Percentiles rank a stretch among this genome's conserved stretches.
These are phyloP conservation scores for Jacaranda mimosifolia DNA, from an alignment of 257 asterid genomes.

Conservation along the genomic window DNA sequence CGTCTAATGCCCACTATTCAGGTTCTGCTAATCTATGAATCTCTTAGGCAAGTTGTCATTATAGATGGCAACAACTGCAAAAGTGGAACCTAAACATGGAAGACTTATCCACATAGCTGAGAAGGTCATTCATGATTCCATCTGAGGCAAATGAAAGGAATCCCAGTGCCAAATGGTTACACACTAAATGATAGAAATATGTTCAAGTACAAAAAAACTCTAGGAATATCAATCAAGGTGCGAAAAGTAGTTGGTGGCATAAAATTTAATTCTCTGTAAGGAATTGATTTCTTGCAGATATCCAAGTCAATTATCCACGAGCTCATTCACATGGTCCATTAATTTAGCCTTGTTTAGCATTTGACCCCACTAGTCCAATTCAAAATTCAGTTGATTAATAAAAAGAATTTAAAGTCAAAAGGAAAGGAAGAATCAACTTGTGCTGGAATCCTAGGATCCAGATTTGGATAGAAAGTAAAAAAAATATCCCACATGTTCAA, in stretches of 20 bases:
- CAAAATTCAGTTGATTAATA: conserved; percentile 6
- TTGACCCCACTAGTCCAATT: conserved; percentile 25
- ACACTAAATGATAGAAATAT: conserved; percentile 15
- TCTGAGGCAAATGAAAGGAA: conserved; percentile 18
- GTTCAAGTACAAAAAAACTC: conserved; percentile 23
- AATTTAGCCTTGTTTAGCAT: conserved; percentile 7
- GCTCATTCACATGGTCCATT: conserved; percentile 11
- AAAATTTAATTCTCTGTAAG: conserved; percentile 10
- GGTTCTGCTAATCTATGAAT: background rate
- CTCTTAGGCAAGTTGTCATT: background rate
- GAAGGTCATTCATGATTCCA: conserved; percentile 3
- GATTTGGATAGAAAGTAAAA: conserved; percentile 13
- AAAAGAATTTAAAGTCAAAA: conserved; percentile 23
- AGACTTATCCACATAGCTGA: background rate
- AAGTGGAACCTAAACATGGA: background rate
- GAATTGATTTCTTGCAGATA: conserved; percentile 6
- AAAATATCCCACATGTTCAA: background rate
- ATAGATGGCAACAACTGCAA: conserved; percentile 13
- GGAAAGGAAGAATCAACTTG: background rate
- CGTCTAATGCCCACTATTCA: background rate
- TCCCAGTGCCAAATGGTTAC: conserved; percentile 8
- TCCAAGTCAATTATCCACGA: conserved; percentile 17
- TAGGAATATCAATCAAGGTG: conserved; percentile 8
- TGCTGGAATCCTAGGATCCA: background rate
- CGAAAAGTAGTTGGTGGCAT: conserved; percentile 3